Evolutionary conservation across 345 rosid species (phyloP), one percentile per base, ranked within the genome.

Genomic region (Erodium maritimum): DNA sequence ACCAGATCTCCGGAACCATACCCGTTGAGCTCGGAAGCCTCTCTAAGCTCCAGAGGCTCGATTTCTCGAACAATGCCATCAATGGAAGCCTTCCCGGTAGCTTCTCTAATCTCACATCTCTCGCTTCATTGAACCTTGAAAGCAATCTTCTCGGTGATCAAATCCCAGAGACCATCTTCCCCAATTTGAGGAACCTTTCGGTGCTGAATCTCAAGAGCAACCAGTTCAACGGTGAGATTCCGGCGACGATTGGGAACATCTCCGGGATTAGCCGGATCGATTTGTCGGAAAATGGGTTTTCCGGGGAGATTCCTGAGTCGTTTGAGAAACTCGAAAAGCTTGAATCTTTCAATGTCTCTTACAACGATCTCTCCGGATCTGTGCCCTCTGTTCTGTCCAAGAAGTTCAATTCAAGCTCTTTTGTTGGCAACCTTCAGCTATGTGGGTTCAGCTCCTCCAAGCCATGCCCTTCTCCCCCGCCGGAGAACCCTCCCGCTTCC

Each of bases 351-450:
- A 88, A 88, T 71, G 94, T 89, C 61, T 89, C 99, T 24, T 80
- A 72, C 78, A 93, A 93, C 74, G 75, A 81, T 54, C 91, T 93
- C 10, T 89, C 96, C 3, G 94, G 99, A 62, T 33, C 77, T 23
- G 99, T 93, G 48, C 96, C 99, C 19, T 60, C 81, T 54, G 33
- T 37, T 7, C 83, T 93, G 29, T 70, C 82, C 21, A 80, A 68
- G 60, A 89, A 74, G 63, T 93, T 93, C 91, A 80, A 89, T 76
- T 83, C 96, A 61, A 86, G 76, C 69, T 80, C 95, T 54, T 93
- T 89, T 75, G 61, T 77, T 22, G 96, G 99, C 0, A 93, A 89
- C 69, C 61, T 85, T 73, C 87, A 86, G 75, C 94, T 93, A 17
- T 93, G 99, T 70, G 99, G 99, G 33, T 93, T 80, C 77, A 80